Conservation (phyloP, 352 stramenopile species). For the Globisporangium parvum region DNA sequence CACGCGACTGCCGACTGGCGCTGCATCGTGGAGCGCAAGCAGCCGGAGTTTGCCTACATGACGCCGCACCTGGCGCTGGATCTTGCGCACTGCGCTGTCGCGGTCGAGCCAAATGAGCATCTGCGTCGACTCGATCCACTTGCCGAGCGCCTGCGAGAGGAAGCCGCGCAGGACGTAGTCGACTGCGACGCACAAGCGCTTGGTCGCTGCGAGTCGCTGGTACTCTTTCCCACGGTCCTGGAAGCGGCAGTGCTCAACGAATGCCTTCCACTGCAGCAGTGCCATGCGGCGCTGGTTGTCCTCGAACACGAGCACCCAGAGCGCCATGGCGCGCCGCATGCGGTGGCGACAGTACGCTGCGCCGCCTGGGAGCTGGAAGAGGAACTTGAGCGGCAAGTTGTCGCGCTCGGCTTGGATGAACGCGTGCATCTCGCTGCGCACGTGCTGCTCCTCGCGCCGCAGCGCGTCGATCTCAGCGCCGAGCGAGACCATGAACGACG, state of each 20-base stretch:
- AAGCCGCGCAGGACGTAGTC: constrained; percentile 64
- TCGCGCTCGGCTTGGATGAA: constrained; percentile 59
- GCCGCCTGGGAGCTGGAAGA: constrained; percentile 75
- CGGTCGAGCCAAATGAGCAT: constrained; percentile 54
- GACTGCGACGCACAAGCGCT: constrained; percentile 55
- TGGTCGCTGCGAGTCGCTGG: constrained; percentile 49
- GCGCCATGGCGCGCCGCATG: constrained; percentile 58
- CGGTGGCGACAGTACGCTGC: constrained; percentile 67
- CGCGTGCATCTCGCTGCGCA: constrained; percentile 34
- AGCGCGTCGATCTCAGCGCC: constrained; percentile 32
- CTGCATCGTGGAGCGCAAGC: constrained; percentile 32
- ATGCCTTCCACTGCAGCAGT: constrained; percentile 77
- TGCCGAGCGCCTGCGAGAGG: constrained; percentile 46
- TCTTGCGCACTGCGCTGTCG: constrained; percentile 36
- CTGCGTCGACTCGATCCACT: constrained; percentile 52
- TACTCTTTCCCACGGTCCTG: constrained; percentile 50
- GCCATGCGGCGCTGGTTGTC: constrained; percentile 67
- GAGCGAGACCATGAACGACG: constrained; percentile 43
- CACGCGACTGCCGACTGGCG: constrained; percentile 32
- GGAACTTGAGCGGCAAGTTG: constrained; percentile 63
- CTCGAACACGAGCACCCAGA: constrained; percentile 73
- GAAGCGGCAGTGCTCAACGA: constrained; percentile 59
- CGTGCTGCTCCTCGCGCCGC: constrained; percentile 26
- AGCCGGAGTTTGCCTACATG: constrained; percentile 30
- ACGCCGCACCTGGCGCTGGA: constrained; percentile 50